phyloP scores from a whole-genome alignment of 768 basidiomycete genomes.

The Leucocoprinus leucothites region DNA sequence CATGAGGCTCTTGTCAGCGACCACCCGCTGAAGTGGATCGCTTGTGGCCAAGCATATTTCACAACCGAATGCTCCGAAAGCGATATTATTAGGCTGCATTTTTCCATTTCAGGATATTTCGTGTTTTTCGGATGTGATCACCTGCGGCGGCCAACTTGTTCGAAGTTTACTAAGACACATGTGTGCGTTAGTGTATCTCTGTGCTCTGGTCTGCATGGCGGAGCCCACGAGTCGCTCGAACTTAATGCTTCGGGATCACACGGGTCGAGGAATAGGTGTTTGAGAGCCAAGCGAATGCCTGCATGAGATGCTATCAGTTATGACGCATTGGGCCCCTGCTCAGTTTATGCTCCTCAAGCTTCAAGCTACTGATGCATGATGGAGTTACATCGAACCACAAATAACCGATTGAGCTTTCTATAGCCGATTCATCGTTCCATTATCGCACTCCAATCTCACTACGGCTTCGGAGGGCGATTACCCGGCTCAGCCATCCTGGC shows the following conservation, averaged over 20 bases:
- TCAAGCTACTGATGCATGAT: background rate
- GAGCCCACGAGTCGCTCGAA: no score
- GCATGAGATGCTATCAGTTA: slow-evolving; percentile 1
- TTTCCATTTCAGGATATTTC: background rate
- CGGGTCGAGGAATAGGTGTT: background rate
- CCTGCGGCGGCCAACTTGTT: background rate
- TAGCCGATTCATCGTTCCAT: slow-evolving; percentile 3
- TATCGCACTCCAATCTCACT: background rate
- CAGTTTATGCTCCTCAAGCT: background rate
- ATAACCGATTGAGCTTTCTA: background rate
- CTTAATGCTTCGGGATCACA: background rate
- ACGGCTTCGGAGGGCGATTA: background rate
- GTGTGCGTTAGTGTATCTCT: background rate
- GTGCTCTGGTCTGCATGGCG: background rate
- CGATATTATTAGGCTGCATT: background rate
- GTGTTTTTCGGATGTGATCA: background rate
- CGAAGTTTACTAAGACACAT: background rate
- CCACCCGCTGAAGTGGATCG: background rate
- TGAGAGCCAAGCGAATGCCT: background rate
- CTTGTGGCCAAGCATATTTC: background rate
- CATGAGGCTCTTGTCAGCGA: slow-evolving; percentile 3
- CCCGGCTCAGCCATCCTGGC: no score
- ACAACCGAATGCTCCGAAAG: background rate
- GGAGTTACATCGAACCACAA: background rate
- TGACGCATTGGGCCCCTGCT: slow-evolving; percentile 1